Percentiles rank a stretch among this genome's conserved stretches.
phyloP scores from a whole-genome alignment of 148 eudicot genomes.

The Rhododendron ovatum region DNA sequence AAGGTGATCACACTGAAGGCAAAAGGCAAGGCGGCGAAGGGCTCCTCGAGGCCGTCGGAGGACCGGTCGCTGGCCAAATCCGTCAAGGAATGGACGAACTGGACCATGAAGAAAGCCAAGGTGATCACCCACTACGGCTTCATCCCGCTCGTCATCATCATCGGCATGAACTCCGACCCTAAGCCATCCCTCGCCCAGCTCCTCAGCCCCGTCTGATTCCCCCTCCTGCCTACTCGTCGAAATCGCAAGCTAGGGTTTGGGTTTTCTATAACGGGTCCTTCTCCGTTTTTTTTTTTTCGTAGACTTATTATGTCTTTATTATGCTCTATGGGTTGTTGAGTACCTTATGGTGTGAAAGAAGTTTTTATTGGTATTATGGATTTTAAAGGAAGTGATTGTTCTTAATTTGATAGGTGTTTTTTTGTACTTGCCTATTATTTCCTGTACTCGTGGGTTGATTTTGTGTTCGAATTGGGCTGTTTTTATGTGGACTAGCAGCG shows the following conservation, averaged over 20 bases:
- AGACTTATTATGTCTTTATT: neutral
- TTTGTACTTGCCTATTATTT: no score
- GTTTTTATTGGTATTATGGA: neutral
- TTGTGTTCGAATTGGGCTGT: neutral
- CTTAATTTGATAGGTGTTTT: neutral
- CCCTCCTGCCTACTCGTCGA: neutral
- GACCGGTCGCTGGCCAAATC: slow-evolving; percentile 23
- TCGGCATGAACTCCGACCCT: slow-evolving; percentile 83
- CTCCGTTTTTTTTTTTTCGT: neutral
- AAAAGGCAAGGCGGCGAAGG: slow-evolving; percentile 30
- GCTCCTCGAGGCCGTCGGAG: slow-evolving; percentile 15
- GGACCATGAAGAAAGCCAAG: slow-evolving; percentile 64
- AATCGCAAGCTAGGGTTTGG: neutral
- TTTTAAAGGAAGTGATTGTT: neutral
- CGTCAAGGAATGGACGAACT: slow-evolving; percentile 68
- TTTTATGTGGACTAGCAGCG: no score
- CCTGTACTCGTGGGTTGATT: neutral
- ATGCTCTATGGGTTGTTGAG: neutral
- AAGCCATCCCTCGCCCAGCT: slow-evolving; percentile 72
- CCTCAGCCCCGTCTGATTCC: slow-evolving; percentile 52
- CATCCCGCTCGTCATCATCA: slow-evolving; percentile 58
- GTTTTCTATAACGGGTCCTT: neutral
- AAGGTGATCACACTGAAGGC: slow-evolving; percentile 28
- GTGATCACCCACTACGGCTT: slow-evolving; percentile 68
- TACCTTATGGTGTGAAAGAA: neutral